Evolutionary conservation across 2,329 filamentous ascomycete species (phyloP), one percentile per base, ranked within the genome.

Genomic region (Diaporthe velutina): DNA sequence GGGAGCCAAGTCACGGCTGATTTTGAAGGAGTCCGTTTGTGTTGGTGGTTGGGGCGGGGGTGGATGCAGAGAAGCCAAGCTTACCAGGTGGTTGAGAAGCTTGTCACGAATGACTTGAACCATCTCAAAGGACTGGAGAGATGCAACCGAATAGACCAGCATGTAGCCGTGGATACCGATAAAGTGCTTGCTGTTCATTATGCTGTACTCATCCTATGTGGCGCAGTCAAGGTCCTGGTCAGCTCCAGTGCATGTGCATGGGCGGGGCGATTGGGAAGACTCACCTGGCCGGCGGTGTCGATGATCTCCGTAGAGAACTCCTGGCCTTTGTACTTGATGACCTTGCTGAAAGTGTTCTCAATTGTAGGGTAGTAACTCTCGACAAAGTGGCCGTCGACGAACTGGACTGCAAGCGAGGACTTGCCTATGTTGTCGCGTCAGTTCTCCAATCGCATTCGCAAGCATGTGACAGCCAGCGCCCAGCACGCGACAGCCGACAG

Each of bases 351-450:
- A 3, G 96, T 98, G 84, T 98, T 99, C 85, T 99, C 97, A 81
- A 99, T 98, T 54, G 97, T 99, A 48, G 97, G 97, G 84, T 99
- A 99, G 86, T 99, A 99, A 84, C 94, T 97, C 85, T 99, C 97
- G 82, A 99, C 96, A 83, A 99, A 99, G 86, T 98, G 96, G 77
- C 95, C 95, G 83, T 99, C 97, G 82, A 98, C 96, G 82, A 97
- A 98, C 83, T 96, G 96, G 64, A 98, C 97, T 17, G 97, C 98
- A 78, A 99, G 92, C 72, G 96, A 98, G 30, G 95, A 98, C 89
- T 99, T 99, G 85, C 97, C 97, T 98, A 80, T 75, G 40, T 42
- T 55, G 66, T 71, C 38, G 52, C 38, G 52, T 77, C 28, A 77
- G 61, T 57, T 68, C 67, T 64, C 72, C 28, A 70, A 66, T 42